Percentiles rank a stretch among this genome's conserved stretches.
These are phyloP conservation scores for Hexamita inflata DNA, from an alignment of 208 protist species.

Conservation along the genomic window DNA sequence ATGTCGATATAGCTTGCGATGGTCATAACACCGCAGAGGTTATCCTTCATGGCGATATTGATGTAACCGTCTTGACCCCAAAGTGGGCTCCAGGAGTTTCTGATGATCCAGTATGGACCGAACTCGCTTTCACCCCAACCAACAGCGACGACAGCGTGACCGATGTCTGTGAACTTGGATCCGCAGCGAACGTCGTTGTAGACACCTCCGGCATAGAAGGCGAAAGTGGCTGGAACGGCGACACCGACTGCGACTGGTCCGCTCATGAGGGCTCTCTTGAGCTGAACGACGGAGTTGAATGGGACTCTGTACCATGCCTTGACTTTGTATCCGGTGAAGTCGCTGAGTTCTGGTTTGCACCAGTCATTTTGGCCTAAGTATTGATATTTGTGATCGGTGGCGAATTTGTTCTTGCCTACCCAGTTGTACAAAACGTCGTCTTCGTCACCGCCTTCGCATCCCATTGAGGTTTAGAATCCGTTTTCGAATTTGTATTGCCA, in stretches of 20 bases:
- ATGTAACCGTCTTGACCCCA: slow-evolving; percentile 22
- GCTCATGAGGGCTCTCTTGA: background rate
- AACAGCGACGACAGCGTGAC: background rate
- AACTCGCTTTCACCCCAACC: background rate
- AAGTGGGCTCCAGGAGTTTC: background rate
- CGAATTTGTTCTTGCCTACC: background rate
- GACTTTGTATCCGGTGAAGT: background rate
- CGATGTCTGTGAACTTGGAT: background rate
- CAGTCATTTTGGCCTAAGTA: background rate
- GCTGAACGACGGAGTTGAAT: background rate
- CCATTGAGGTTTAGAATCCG: background rate
- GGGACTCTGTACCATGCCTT: background rate
- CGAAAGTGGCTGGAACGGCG: background rate
- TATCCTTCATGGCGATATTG: background rate
- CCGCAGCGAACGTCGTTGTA: background rate
- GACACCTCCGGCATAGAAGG: background rate
- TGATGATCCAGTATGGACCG: slow-evolving; percentile 12
- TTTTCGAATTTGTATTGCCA: background rate
- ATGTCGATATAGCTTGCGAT: too few relatives aligned
- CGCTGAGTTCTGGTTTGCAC: background rate
- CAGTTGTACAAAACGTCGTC: background rate
- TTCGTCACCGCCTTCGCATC: background rate
- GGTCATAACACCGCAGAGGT: slow-evolving; percentile 21
- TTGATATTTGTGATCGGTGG: background rate
- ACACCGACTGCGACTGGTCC: background rate